phyloP scores from a whole-genome alignment of 768 basidiomycete genomes.

The Tulasnella sp. region DNA sequence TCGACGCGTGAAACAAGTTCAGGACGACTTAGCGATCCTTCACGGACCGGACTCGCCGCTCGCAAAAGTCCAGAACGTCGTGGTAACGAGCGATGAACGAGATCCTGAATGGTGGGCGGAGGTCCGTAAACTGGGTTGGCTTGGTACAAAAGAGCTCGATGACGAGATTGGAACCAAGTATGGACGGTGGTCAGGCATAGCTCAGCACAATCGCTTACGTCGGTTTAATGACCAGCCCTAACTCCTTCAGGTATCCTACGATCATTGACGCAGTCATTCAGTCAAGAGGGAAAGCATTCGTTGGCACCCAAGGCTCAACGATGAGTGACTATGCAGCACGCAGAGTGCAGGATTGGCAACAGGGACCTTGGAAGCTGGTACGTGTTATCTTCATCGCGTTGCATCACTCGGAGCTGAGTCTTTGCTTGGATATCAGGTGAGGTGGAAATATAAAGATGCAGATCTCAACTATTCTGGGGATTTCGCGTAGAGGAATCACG shows the following conservation, averaged over 20 bases:
- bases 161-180: not conserved
- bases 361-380: conserved; percentile 40
- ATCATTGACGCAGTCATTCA: conserved; percentile 70
- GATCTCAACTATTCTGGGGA: not conserved
- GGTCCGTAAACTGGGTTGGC: conserved; percentile 21
- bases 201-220: not conserved
- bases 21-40: conserved; percentile 6
- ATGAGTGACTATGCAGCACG: conserved; percentile 63
- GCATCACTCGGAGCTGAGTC: not conserved
- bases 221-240: not conserved
- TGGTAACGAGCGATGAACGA: conserved; percentile 28
- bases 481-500: not conserved
- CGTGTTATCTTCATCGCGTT: not conserved
- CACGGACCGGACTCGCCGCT: not conserved
- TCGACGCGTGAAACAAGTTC: conserved; percentile 18
- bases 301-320: conserved; percentile 69
- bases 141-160: not conserved
- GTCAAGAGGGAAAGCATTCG: conserved; percentile 59
- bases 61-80: not conserved
- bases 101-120: conserved; percentile 18
- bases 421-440: not conserved
- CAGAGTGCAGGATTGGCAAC: conserved; percentile 61
- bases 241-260: conserved; percentile 55
- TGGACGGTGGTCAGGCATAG: conserved; percentile 2
- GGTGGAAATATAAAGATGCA: not conserved